Evolutionary conservation across 2,329 filamentous ascomycete species (phyloP).

Genomic region (Emmonsiellopsis sp.): DNA sequence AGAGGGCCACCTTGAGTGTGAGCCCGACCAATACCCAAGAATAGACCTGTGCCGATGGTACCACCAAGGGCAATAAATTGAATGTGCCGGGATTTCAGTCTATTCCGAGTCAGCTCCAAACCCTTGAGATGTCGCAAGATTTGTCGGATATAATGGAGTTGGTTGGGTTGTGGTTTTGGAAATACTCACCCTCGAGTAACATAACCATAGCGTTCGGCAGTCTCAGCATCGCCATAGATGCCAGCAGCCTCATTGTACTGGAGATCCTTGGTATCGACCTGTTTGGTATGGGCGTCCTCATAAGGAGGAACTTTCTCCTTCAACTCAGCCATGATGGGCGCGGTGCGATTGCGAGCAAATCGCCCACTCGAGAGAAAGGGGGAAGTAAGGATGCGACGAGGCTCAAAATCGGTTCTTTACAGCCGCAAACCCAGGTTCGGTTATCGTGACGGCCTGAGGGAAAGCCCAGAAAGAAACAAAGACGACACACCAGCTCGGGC

Average conservation of each 20-base stretch:
- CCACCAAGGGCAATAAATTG: constrained; percentile 52
- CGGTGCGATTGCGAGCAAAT: not conserved
- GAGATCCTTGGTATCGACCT: constrained; percentile 19
- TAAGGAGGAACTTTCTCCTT: not conserved
- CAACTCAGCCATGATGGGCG: not conserved
- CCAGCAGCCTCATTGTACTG: constrained; percentile 41
- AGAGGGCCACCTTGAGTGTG: constrained; percentile 37
- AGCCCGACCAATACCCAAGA: constrained; percentile 45
- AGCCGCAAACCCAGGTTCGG: too few species aligned
- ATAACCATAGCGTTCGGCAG: constrained; percentile 44
- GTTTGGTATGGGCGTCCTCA: constrained; percentile 12
- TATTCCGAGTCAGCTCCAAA: constrained; percentile 3
- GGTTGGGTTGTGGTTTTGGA: constrained; percentile 5
- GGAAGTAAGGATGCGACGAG: not conserved
- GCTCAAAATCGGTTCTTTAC: too few species aligned
- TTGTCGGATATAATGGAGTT: not conserved
- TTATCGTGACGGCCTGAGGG: too few species aligned
- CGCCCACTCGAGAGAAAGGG: not conserved
- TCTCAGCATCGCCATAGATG: constrained; percentile 42
- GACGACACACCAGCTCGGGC: too few species aligned
- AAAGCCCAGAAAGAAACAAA: too few species aligned
- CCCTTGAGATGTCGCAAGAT: not conserved
- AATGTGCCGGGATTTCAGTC: constrained; percentile 46
- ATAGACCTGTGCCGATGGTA: constrained; percentile 48
- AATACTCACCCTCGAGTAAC: constrained; percentile 38